Conservation (phyloP, 257 asterid species). For the Plantago major region DNA sequence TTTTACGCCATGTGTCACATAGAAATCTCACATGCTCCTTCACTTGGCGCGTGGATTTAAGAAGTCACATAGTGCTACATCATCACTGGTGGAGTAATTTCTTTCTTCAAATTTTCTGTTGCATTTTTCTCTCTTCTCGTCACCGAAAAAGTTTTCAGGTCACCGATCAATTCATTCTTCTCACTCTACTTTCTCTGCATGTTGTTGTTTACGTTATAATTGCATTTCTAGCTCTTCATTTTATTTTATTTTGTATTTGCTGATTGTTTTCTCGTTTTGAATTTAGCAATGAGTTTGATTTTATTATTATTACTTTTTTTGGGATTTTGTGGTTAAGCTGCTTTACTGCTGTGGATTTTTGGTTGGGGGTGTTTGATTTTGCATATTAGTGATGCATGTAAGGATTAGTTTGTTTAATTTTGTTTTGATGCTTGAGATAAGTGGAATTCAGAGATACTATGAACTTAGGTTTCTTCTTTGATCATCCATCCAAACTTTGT, state of each 20-base stretch:
- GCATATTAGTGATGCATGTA: neutral
- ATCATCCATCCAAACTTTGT: too few species aligned
- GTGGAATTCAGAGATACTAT: too few species aligned
- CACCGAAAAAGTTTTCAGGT: neutral
- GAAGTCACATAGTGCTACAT: neutral
- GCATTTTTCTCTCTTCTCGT: neutral
- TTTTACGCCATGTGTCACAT: too few species aligned
- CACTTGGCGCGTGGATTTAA: constrained; percentile 19
- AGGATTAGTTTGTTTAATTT: too few species aligned
- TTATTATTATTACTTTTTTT: neutral
- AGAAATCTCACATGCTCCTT: neutral
- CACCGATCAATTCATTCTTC: neutral
- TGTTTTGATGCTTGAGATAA: too few species aligned
- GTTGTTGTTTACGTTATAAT: neutral
- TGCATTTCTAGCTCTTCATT: too few species aligned
- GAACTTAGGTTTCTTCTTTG: too few species aligned
- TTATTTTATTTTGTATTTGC: neutral
- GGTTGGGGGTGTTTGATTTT: too few species aligned
- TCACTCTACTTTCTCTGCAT: neutral
- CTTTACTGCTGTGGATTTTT: too few species aligned
- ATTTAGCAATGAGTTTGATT: constrained; percentile 1
- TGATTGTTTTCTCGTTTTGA: neutral
- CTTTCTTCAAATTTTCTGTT: neutral
- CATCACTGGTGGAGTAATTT: neutral
- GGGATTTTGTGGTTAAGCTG: neutral